Evolutionary conservation across 345 rosid species (phyloP).

Genomic region (Euphorbia tirucalli): DNA sequence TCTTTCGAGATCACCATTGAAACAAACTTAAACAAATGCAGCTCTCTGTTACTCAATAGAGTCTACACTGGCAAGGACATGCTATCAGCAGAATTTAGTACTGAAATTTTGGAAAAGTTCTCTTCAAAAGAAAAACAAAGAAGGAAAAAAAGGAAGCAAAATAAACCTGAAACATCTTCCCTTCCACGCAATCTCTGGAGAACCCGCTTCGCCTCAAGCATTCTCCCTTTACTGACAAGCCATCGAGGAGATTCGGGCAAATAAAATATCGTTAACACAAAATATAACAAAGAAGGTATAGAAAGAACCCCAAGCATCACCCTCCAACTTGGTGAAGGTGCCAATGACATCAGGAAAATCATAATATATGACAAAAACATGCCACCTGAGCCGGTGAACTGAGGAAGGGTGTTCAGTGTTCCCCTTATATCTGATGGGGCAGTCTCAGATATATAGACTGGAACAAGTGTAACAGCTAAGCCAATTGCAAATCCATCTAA

Average conservation of each 20-base stretch:
- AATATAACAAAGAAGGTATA: conserved; percentile 67
- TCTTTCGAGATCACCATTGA: background rate
- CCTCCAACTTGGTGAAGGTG: conserved; percentile 79
- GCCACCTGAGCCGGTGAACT: conserved; percentile 89
- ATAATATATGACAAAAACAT: conserved; percentile 93
- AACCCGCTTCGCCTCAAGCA: conserved; percentile 78
- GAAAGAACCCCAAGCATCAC: conserved; percentile 93
- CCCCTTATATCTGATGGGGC: conserved; percentile 97
- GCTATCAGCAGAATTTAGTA: background rate
- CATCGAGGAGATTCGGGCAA: conserved; percentile 99
- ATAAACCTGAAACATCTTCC: conserved; percentile 88
- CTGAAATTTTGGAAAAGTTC: background rate
- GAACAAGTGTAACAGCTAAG: conserved; percentile 85
- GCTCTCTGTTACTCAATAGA: too few species aligned
- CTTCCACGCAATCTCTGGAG: conserved; percentile 85
- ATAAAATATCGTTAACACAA: conserved; percentile 66
- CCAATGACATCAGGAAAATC: conserved; percentile 83
- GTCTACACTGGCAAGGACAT: too few species aligned
- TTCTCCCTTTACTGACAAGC: conserved; percentile 95
- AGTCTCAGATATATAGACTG: conserved; percentile 88
- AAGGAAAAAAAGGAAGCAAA: background rate
- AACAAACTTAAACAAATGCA: too few species aligned
- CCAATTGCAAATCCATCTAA: conserved; percentile 93
- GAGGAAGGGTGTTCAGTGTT: conserved; percentile 85
- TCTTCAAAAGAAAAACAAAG: background rate